Percentiles rank a stretch among this genome's conserved stretches.
These are phyloP conservation scores for Botryotinia convoluta DNA, from an alignment of 2,329 filamentous ascomycete species.

Conservation along the genomic window DNA sequence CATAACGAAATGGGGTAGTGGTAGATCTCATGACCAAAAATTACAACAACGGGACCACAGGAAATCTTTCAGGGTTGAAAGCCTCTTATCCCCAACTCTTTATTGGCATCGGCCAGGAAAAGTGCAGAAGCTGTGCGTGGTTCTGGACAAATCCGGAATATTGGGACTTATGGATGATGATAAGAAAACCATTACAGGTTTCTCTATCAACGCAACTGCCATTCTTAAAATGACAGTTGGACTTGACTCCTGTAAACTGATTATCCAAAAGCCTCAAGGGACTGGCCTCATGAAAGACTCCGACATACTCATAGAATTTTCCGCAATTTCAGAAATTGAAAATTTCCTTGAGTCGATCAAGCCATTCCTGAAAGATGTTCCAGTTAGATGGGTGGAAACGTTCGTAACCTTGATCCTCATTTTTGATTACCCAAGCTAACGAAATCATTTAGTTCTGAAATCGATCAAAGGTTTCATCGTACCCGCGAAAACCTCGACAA, in stretches of 20 bases:
- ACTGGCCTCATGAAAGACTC: background rate
- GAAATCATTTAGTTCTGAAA: background rate
- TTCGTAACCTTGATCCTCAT: background rate
- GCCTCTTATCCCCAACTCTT: background rate
- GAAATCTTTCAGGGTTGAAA: background rate
- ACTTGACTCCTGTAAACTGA: background rate
- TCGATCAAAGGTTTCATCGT: background rate
- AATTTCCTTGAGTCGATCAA: background rate
- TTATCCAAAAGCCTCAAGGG: background rate
- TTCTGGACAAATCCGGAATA: background rate
- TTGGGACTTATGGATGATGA: background rate
- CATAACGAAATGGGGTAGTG: constrained; percentile 1
- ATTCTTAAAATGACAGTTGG: background rate
- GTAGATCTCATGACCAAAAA: background rate
- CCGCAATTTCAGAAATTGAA: background rate
- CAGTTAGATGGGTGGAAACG: background rate
- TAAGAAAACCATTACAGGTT: background rate
- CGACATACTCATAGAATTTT: background rate
- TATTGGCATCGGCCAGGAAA: background rate
- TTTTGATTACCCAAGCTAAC: background rate
- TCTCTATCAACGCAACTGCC: background rate
- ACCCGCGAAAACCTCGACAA: background rate
- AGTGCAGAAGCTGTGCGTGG: background rate
- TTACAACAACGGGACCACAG: background rate
- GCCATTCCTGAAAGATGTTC: background rate